Conservation (phyloP, 257 asterid species). For the Solanum arcanum region DNA sequence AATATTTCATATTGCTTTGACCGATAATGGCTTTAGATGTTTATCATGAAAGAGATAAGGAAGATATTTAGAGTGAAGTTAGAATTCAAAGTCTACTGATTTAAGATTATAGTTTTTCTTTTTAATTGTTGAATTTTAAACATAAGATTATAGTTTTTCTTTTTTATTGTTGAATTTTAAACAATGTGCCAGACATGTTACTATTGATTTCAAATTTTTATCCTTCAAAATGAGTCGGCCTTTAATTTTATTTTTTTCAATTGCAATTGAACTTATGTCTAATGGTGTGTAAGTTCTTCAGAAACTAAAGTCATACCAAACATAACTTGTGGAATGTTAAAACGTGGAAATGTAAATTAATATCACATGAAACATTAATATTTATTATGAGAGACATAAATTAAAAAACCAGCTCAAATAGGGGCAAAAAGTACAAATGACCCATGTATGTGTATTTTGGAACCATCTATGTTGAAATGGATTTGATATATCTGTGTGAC, state of each 20-base stretch:
- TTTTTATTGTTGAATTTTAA: background rate
- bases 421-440: background rate
- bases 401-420: background rate
- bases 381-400: background rate
- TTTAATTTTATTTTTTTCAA: background rate
- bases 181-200: background rate
- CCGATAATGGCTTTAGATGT: background rate
- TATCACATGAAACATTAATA: background rate
- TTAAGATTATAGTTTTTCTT: background rate
- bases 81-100: background rate
- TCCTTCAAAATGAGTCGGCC: background rate
- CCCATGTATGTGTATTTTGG: background rate
- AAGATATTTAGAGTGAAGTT: background rate
- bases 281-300: no score
- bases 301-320: no score
- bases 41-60: background rate
- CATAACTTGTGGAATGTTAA: background rate
- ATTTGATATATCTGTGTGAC: background rate
- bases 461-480: background rate
- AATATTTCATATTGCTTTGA: background rate
- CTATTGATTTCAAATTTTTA: background rate
- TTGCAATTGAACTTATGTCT: background rate
- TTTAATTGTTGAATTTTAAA: background rate
- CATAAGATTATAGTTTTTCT: background rate
- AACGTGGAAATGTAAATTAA: background rate